Conservation (phyloP, 2,329 filamentous ascomycete species). For the Escovopsis sp. region DNA sequence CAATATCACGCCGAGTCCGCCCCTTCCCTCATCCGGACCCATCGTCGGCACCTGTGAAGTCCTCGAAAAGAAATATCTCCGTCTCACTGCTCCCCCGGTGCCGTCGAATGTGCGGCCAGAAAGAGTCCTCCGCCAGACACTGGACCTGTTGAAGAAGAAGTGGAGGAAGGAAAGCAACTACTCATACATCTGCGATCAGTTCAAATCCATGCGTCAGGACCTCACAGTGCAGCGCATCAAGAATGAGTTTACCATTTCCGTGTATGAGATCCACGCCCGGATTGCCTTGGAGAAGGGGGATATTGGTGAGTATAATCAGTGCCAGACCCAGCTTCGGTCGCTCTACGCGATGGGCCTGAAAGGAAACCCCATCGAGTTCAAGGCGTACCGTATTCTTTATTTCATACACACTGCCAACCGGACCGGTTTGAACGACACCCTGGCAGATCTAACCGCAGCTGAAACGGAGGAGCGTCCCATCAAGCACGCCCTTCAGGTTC, state of each 20-base stretch:
- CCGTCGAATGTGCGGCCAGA: conserved; percentile 80
- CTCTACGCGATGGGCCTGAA: conserved; percentile 78
- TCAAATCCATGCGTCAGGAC: conserved; percentile 96
- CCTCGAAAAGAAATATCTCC: conserved; percentile 88
- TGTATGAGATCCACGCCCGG: conserved; percentile 94
- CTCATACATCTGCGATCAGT: conserved; percentile 95
- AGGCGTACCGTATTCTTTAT: conserved; percentile 98
- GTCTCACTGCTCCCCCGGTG: conserved; percentile 79
- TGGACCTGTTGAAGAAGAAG: conserved; percentile 84
- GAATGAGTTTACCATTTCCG: conserved; percentile 88
- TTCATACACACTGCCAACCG: conserved; percentile 98
- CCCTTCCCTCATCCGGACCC: conserved; percentile 47
- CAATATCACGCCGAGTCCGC: conserved; percentile 41
- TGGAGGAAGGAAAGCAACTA: conserved; percentile 93
- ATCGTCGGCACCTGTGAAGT: conserved; percentile 73
- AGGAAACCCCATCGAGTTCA: conserved; percentile 88
- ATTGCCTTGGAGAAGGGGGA: conserved; percentile 97
- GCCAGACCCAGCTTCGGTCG: conserved; percentile 90
- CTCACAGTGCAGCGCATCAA: conserved; percentile 95
- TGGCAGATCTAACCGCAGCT: conserved; percentile 97
- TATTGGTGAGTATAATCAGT: conserved; percentile 99
- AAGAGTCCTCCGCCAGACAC: conserved; percentile 61
- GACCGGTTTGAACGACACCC: conserved; percentile 91
- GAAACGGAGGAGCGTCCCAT: conserved; percentile 77
- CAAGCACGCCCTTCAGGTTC: conserved; percentile 81